A percentile compares a stretch with the other conserved stretches of the same genome.
These are phyloP conservation scores for Drosera spatulata DNA, from an alignment of 179 eudicot genomes.

Conservation along the genomic window DNA sequence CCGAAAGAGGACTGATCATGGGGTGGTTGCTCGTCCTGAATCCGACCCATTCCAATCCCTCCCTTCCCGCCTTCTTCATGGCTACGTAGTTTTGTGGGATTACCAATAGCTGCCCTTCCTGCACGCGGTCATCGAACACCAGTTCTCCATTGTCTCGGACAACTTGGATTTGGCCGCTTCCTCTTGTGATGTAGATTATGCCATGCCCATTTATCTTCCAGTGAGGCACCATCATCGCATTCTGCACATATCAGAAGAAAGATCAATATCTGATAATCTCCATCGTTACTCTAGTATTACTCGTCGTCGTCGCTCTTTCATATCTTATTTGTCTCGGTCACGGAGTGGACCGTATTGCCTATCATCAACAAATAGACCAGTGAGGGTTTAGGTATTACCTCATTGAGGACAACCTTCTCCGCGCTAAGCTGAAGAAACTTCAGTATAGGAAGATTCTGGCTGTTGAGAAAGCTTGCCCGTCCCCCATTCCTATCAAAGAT, in stretches of 20 bases:
- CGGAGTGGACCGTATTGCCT: neutral
- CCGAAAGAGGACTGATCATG: slow-evolving; percentile 28
- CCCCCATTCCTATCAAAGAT: slow-evolving; percentile 45
- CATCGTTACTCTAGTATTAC: neutral
- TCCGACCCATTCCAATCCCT: slow-evolving; percentile 53
- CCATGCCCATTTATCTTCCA: slow-evolving; percentile 58
- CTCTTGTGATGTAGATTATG: slow-evolving; percentile 33
- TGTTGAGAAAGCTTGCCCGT: slow-evolving; percentile 23
- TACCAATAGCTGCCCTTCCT: slow-evolving; percentile 44
- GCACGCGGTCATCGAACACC: slow-evolving; percentile 30
- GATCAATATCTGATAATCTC: too few relatives aligned
- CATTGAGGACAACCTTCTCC: slow-evolving; percentile 33
- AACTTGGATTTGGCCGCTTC: slow-evolving; percentile 39
- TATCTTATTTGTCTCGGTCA: neutral
- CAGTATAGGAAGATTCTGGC: slow-evolving; percentile 38
- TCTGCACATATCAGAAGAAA: slow-evolving; percentile 15
- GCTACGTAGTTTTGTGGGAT: slow-evolving; percentile 57
- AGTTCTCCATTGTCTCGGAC: slow-evolving; percentile 25
- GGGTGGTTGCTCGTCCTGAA: slow-evolving; percentile 54
- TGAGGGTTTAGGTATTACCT: slow-evolving; percentile 10
- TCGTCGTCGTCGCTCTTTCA: too few relatives aligned
- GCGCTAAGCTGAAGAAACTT: slow-evolving; percentile 34
- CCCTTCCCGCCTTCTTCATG: slow-evolving; percentile 36
- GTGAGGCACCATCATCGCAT: slow-evolving; percentile 43
- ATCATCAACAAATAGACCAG: too few relatives aligned